Evolutionary conservation across 768 basidiomycete species (phyloP), one percentile per base, ranked within the genome.

Genomic region (Pleurotus salmoneostramineus): DNA sequence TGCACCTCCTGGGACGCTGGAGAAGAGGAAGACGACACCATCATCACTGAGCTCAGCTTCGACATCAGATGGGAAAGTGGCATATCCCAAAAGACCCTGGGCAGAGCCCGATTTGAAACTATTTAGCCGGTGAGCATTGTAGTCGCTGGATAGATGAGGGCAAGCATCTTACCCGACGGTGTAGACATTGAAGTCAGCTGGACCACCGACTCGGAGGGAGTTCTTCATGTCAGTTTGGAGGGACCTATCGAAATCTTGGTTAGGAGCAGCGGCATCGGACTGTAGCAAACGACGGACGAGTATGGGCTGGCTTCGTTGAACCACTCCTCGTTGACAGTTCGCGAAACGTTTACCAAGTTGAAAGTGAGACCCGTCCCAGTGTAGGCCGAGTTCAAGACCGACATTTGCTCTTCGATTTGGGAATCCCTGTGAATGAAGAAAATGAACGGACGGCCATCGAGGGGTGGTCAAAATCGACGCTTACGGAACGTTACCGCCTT

Each of bases 41-140:
- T 84, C 83, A 62, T 83, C 79, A 4, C 58, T 66, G 5, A 78
- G 77, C 40, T 66, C 68, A 36, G 63, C n/a, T 6, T 64, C 35
- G 65, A 79, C 83, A 57, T 66, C 61, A 2, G 64, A 71, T 8
- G 83, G 83, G 75, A 82, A 83, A 31, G 81, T 83, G 2, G 81
- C 68, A 62, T 83, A 83, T 36, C 81, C 80, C 31, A 85, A 72
- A 14, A 83, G 75, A 37, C 79, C 78, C 31, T 65, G 63, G 58
- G 69, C 76, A 21, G 69, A 63, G 14, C 72, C 76, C 42, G 68
- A 68, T 27, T 46, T 62, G 69, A 79, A 76, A 45, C 77, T 74
- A 33, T 11, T 27, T 14, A 31, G 58, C n/a, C 46, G 21, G 50
- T 36, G 17, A 48, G n/a, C 56, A 3, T 61, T 31, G 2, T 17